Evolutionary conservation across 1,284 basidiomycete species (phyloP), one percentile per base, ranked within the genome.

Genomic region (Boletus mariae): DNA sequence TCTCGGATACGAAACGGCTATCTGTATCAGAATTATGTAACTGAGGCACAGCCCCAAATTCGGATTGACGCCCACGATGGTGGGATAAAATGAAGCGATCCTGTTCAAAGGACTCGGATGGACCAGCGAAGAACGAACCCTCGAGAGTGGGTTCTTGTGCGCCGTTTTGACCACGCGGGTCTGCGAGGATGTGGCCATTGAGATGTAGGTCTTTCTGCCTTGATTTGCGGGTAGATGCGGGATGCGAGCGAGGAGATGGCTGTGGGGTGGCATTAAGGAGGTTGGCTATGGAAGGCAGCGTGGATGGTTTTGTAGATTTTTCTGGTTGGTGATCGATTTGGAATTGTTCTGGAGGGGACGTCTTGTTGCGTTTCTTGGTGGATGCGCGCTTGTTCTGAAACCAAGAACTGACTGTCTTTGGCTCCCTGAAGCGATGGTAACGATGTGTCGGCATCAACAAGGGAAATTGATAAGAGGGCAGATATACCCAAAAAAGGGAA

Each of bases 311-410:
- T 31, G 59, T 54, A 12, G 56, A 37, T 37, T 61, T 66, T 44
- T 67, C 61, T 26, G 40, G 53, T 20, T 31, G 47, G 41, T 48
- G 45, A 43, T 58, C 54, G 6, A 51, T n/a, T 45, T 6, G 47
- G 15, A 13, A 32, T 23, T 20, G 20, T 20, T 38, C 49, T 9
- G 56, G 25, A 17, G 65, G 47, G 3, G 52, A 42, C 1, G 67
- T 68, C 57, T 73, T 75, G 55, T 75, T 78, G 43, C 84, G 80
- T 72, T 90, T 90, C 78, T 88, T 90, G 61, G 81, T 83, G 23
- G 87, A 88, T 13, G 87, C 87, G 53, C 87, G 80, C 75, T 88
- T 90, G 68, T 90, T 90, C 71, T 90, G 87, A 72, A 90, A 90
- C 85, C 86, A 90, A 25, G 87, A 85, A 65, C 87, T 87, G 64